A percentile compares a stretch with the other conserved stretches of the same genome.
Conservation (phyloP, 331 rosid species). For the Acacia concinna region DNA sequence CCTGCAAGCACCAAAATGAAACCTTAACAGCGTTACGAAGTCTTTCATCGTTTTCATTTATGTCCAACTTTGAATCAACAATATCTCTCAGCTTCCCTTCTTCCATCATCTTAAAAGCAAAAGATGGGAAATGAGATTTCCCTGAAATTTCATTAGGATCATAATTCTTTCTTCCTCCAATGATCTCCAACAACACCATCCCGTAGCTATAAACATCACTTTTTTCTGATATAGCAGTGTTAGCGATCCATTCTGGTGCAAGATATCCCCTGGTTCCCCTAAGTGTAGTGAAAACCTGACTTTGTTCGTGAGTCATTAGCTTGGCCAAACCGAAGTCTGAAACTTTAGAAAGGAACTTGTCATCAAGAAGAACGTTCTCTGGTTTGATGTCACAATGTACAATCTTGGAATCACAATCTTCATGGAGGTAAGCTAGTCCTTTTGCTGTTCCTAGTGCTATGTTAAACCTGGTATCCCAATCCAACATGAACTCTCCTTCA, state of each 20-base stretch:
- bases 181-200: conserved; percentile 54
- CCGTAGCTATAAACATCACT: conserved; percentile 64
- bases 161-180: conserved; percentile 58
- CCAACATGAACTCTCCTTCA: conserved; percentile 31
- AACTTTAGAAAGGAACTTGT: conserved; percentile 46
- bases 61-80: conserved; percentile 34
- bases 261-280: conserved; percentile 64
- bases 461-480: conserved; percentile 46
- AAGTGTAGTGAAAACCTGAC: conserved; percentile 57
- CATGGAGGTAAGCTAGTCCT: conserved; percentile 47
- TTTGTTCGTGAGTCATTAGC: conserved; percentile 60
- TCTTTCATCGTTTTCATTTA: conserved; percentile 39
- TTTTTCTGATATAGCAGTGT: conserved; percentile 59
- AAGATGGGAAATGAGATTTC: conserved; percentile 51
- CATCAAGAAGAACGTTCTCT: conserved; percentile 58
- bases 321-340: conserved; percentile 61
- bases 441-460: conserved; percentile 49
- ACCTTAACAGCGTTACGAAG: conserved; percentile 39
- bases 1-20: conserved; percentile 62
- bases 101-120: conserved; percentile 54
- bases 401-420: conserved; percentile 58
- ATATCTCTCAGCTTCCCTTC: conserved; percentile 44
- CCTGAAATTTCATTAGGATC: conserved; percentile 44
- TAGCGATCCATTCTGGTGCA: conserved; percentile 67
- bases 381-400: conserved; percentile 61